phyloP scores from a whole-genome alignment of 257 asterid genomes.

The Solanum peruvianum region DNA sequence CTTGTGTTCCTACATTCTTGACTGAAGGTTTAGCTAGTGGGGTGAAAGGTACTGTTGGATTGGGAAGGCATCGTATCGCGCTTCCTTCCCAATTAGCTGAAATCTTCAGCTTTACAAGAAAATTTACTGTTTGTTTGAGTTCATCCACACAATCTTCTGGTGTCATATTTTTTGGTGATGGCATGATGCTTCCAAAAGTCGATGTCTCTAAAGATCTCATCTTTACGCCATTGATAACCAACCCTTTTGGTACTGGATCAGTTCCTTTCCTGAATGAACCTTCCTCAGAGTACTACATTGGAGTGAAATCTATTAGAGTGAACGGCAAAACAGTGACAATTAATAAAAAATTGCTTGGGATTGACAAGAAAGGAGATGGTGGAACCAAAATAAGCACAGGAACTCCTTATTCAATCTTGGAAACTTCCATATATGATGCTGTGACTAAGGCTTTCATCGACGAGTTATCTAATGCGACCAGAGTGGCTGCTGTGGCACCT shows the following conservation, averaged over 20 bases:
- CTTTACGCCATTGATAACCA: slow-evolving; percentile 1
- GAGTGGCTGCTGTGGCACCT: slow-evolving; percentile 17
- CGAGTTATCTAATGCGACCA: slow-evolving; percentile 11
- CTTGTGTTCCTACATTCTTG: slow-evolving; percentile 14
- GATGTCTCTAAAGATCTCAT: slow-evolving; percentile 1
- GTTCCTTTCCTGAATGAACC: neutral
- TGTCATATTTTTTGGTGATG: slow-evolving; percentile 5
- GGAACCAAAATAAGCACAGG: slow-evolving; percentile 50
- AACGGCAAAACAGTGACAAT: slow-evolving; percentile 14
- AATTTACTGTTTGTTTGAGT: slow-evolving; percentile 20
- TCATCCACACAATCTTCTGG: slow-evolving; percentile 10
- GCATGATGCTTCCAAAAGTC: neutral
- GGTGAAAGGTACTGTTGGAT: slow-evolving; percentile 17
- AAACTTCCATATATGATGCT: slow-evolving; percentile 24
- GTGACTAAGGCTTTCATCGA: slow-evolving; percentile 16
- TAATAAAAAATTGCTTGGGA: slow-evolving; percentile 6
- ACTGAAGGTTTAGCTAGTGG: slow-evolving; percentile 12
- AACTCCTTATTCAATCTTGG: slow-evolving; percentile 27
- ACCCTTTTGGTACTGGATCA: neutral
- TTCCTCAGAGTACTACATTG: slow-evolving; percentile 28
- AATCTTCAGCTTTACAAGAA: slow-evolving; percentile 7
- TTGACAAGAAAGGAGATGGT: slow-evolving; percentile 19
- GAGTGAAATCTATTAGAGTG: slow-evolving; percentile 19
- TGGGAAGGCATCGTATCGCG: slow-evolving; percentile 8
- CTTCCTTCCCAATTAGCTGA: slow-evolving; percentile 13